Base-by-base conservation (phyloP, 305 asterid genomes). In the Fraxinus velutina region DNA sequence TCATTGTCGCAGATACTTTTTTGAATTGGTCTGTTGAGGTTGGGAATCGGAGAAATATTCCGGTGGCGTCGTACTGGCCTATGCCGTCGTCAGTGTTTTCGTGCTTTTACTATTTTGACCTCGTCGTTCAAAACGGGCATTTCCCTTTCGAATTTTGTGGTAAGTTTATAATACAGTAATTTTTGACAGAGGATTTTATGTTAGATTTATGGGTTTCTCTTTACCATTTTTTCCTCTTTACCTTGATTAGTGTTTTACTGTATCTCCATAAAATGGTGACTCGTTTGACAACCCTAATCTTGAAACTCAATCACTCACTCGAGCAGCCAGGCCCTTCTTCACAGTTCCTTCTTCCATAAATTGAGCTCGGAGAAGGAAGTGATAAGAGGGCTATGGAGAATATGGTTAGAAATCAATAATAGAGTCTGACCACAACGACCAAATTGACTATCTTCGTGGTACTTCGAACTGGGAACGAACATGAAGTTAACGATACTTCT, bases 21-120 rank as follows among this genome's bases (percentile, higher is more conserved):
- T 3, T 92, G 79, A 39, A 73, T 6, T 92, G 96, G 96, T 90
- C 91, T 2, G 79, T 88, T 4, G 93, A 88, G 10, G 44, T 88
- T 4, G 96, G 89, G 9, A 80, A 82, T 9, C 85, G 89, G 85
- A 85, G 88, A 85, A 84, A 83, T 81, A 88, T 92, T 81, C 94
- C 93, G 79, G 93, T 89, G 79, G 96, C 96, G 8, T 88, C 91
- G 9, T 70, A 88, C 30, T 92, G 94, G 96, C 79, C 94, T 33
- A 90, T 90, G 93, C 90, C 94, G 22, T 90, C 91, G 2, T 72
- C 87, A 1, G 91, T 89, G 0, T 92, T 89, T 80, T 80, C 90
- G 0, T 10, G 85, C 0, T 87, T 89, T 83, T 82, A 89, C 85
- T 89, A 90, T 86, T 86, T 88, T 87, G 85, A 90, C 80, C 91